These are phyloP conservation scores for Phytophthora chlamydospora DNA, from an alignment of 352 stramenopile species.

Conservation along the genomic window DNA sequence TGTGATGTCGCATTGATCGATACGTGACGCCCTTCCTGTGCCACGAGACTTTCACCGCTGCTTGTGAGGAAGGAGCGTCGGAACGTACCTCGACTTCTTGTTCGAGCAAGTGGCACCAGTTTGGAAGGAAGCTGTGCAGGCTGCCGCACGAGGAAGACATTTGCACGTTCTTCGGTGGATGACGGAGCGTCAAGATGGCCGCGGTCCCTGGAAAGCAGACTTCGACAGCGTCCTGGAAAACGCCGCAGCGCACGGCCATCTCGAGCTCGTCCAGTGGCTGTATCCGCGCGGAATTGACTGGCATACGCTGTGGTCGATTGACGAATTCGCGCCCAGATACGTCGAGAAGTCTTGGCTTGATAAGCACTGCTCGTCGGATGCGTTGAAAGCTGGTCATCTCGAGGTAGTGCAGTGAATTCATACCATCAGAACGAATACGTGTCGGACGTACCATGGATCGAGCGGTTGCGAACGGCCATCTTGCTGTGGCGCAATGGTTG, in stretches of 20 bases:
- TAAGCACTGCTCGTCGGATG: neutral
- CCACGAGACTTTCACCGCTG: conserved; percentile 11
- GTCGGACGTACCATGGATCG: neutral
- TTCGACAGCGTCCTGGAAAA: neutral
- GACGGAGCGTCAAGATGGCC: neutral
- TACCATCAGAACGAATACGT: no score
- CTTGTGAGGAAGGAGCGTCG: conserved; percentile 7
- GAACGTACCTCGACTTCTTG: conserved; percentile 4
- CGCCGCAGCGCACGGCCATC: conserved; percentile 10
- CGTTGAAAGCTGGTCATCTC: conserved; percentile 3
- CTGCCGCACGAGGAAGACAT: conserved; percentile 4
- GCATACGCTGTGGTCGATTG: neutral
- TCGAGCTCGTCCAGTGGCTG: conserved; percentile 8
- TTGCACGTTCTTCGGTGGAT: conserved; percentile 17
- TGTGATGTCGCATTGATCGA: conserved; percentile 3
- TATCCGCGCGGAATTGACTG: neutral
- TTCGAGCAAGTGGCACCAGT: neutral
- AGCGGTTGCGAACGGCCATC: conserved; percentile 2
- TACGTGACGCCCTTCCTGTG: conserved; percentile 2
- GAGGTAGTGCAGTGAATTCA: conserved; percentile 10
- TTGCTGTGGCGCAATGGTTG: neutral
- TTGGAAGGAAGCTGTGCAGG: neutral
- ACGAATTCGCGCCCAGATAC: neutral
- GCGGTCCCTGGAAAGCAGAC: conserved; percentile 9
- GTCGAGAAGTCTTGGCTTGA: neutral